A percentile compares a stretch with the other conserved stretches of the same genome.
phyloP scores from a whole-genome alignment of 2,329 filamentous ascomycete genomes.

The Aspergillus luchuensis region DNA sequence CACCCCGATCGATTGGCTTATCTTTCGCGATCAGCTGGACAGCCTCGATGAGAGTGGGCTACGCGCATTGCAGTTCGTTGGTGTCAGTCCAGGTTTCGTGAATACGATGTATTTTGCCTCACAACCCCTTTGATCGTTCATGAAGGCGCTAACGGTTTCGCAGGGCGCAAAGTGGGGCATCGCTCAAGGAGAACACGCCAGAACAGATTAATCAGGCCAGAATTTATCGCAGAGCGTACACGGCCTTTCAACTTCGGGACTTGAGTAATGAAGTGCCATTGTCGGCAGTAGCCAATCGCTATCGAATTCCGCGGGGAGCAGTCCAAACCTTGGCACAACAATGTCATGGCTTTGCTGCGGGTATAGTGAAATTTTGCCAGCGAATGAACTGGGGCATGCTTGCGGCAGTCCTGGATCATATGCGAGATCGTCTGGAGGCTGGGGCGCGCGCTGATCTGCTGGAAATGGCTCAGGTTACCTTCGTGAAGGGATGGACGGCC shows the following conservation, averaged over 20 bases:
- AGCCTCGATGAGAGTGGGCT: constrained; percentile 69
- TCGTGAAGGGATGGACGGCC: constrained; percentile 76
- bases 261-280: constrained; percentile 76
- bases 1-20: constrained; percentile 67
- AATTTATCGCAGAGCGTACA: constrained; percentile 72
- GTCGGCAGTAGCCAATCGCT: constrained; percentile 69
- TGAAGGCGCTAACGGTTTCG: constrained; percentile 12
- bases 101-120: constrained; percentile 61
- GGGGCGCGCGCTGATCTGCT: constrained; percentile 72
- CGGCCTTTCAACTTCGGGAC: constrained; percentile 75
- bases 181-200: constrained; percentile 62
- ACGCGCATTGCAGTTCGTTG: constrained; percentile 67
- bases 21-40: constrained; percentile 72
- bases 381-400: constrained; percentile 76
- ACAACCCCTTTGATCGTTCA: neutral
- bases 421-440: constrained; percentile 71
- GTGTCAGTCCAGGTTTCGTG: constrained; percentile 67
- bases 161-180: constrained; percentile 66
- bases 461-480: constrained; percentile 70
- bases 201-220: constrained; percentile 63
- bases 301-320: constrained; percentile 67
- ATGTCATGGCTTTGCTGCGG: constrained; percentile 75
- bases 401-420: constrained; percentile 72
- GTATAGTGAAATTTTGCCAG: constrained; percentile 78
- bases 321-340: constrained; percentile 74